Conservation (phyloP, 1,139 yeast species). For the Barnettozyma hawaiiensis region DNA sequence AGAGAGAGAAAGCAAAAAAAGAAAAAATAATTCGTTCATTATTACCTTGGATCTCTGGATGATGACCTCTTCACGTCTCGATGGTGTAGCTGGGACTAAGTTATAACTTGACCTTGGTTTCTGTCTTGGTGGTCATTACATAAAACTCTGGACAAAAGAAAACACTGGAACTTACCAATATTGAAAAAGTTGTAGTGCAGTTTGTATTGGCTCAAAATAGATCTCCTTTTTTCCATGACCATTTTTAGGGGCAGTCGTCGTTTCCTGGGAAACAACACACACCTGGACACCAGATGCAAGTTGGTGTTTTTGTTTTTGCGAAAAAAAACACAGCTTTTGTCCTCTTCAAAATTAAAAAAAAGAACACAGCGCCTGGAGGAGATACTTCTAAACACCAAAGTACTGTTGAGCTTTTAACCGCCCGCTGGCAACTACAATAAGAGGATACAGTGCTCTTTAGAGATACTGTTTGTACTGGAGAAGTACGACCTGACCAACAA, state of each 20-base stretch:
- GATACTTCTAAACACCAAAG: too few species aligned
- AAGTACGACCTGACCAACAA: background rate
- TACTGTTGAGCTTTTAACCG: background rate
- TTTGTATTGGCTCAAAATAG: too few species aligned
- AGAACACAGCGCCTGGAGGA: background rate
- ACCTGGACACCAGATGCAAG: slow-evolving; percentile 2
- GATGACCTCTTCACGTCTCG: too few species aligned
- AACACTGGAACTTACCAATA: too few species aligned
- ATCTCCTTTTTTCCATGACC: too few species aligned
- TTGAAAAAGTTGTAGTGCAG: too few species aligned
- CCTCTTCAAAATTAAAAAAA: background rate
- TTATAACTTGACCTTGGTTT: too few species aligned
- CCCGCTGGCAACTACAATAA: background rate
- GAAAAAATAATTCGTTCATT: too few species aligned
- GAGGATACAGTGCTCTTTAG: background rate
- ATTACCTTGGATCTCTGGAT: too few species aligned
- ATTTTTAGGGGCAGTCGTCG: background rate
- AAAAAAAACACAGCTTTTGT: background rate
- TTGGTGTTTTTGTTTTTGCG: background rate
- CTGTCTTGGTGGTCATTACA: too few species aligned
- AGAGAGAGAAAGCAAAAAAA: background rate
- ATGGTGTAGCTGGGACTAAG: too few species aligned
- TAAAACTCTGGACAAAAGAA: too few species aligned
- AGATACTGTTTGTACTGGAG: background rate
- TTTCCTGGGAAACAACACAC: background rate